These are phyloP conservation scores for Thozetella sp. DNA, from an alignment of 495 filamentous ascomycete genomes.

Conservation along the genomic window DNA sequence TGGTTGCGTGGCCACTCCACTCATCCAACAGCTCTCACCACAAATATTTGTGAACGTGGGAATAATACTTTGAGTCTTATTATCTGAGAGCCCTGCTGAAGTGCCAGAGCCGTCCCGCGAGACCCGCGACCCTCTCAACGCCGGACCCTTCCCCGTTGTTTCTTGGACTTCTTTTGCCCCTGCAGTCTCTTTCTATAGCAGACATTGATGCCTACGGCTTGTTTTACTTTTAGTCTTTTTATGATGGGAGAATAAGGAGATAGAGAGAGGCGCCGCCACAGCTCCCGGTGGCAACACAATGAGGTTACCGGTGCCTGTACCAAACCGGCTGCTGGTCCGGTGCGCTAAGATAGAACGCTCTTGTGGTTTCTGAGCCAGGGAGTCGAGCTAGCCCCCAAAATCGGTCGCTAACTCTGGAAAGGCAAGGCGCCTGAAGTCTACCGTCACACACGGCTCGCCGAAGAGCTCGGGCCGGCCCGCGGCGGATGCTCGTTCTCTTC, in stretches of 20 bases:
- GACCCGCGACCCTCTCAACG: background rate
- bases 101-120: background rate
- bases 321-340: no score
- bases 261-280: no score
- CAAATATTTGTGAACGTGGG: no score
- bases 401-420: background rate
- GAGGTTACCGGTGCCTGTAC: no score
- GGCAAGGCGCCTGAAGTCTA: background rate
- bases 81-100: background rate
- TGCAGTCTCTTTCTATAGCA: background rate
- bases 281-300: no score
- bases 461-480: background rate
- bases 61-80: no score
- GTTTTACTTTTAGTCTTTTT: no score
- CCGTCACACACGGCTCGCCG: background rate
- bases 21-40: no score
- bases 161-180: background rate
- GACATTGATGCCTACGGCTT: no score
- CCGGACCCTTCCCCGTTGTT: background rate
- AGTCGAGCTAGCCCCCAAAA: background rate
- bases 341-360: no score
- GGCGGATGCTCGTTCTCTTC: constrained; percentile 35
- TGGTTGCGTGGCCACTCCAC: no score
- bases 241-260: no score
- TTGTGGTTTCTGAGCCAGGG: background rate